Base-by-base conservation (phyloP, 257 asterid species). In the Mentha longifolia region DNA sequence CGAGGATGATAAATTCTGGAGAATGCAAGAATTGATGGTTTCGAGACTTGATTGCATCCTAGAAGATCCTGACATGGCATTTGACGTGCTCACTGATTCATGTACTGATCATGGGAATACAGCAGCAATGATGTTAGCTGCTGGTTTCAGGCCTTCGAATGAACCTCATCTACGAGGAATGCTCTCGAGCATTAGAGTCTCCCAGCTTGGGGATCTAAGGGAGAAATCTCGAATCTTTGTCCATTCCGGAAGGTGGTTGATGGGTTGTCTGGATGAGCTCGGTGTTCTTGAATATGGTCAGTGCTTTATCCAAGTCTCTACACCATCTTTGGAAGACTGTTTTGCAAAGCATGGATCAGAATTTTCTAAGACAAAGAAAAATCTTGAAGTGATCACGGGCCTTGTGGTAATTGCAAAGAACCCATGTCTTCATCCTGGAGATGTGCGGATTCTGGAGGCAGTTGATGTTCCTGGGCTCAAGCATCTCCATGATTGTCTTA, bases 351-450 rank as follows among this genome's bases (percentile, higher is more conserved):
- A 95, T 62, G 99, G 97, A 4, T 71, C 89, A 0, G 80, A 57
- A 54, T 95, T 92, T 79, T 82, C 81, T 6, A 84, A 78, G 62
- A 71, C 82, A 5, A 75, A 74, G 72, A 88, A 81, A 78, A 81
- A 80, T 42, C 76, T 78, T 31, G 74, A 81, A 78, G 98, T 89
- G 65, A 68, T 89, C 61, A 80, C 61, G 74, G 92, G 99, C 49
- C 80, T 89, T 28, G 97, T 95, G 4, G 96, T 72, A 30, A 78
- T 95, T 46, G 96, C 97, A 7, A 95, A 95, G 89, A 95, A 95
- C 58, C 98, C 98, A 0, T 95, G 98, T 69, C 93, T 95, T 61
- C 98, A 95, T 75, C 99, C 99, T 0, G 96, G 99, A 59, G 99
- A 95, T 62, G 92, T 95, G 76, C 76, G 98, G 65, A 89, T 92